These are phyloP conservation scores for Aspergillus sp. DNA, from an alignment of 2,329 filamentous ascomycete genomes.

Conservation along the genomic window DNA sequence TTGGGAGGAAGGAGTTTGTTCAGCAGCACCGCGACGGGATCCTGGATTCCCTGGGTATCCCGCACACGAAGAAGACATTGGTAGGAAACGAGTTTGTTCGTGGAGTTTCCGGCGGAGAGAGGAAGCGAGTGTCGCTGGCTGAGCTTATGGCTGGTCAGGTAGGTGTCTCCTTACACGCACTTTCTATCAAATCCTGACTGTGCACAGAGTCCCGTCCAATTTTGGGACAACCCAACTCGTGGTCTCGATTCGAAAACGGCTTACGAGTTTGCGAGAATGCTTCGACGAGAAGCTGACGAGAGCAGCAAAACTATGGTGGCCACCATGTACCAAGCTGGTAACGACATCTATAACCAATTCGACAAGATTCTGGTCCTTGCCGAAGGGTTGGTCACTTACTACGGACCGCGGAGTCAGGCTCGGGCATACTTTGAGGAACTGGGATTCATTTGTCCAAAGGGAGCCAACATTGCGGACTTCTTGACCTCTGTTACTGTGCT, in stretches of 20 bases:
- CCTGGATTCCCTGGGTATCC: constrained; percentile 30
- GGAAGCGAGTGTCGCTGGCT: constrained; percentile 67
- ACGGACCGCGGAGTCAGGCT: constrained; percentile 58
- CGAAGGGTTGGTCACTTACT: constrained; percentile 63
- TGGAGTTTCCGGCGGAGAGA: constrained; percentile 67
- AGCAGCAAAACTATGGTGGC: constrained; percentile 59
- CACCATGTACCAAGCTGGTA: constrained; percentile 67
- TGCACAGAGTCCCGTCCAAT: constrained; percentile 51
- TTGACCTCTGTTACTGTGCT: constrained; percentile 63
- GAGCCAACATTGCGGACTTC: constrained; percentile 65
- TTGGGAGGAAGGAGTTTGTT: constrained; percentile 30
- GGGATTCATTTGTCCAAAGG: constrained; percentile 62
- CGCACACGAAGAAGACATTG: constrained; percentile 61
- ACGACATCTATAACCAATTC: constrained; percentile 67
- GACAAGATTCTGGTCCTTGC: constrained; percentile 69
- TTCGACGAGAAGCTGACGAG: constrained; percentile 61
- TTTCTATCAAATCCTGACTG: background rate
- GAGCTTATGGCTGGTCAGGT: constrained; percentile 56
- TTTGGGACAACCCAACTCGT: constrained; percentile 67
- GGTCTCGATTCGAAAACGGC: constrained; percentile 66
- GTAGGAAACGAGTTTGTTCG: constrained; percentile 66
- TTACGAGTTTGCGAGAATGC: constrained; percentile 56
- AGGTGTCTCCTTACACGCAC: constrained; percentile 22
- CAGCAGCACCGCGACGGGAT: constrained; percentile 33
- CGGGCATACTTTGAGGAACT: constrained; percentile 62